These are phyloP conservation scores for Sugiyamaella chiloensis DNA, from an alignment of 805 yeast species.

Conservation along the genomic window DNA sequence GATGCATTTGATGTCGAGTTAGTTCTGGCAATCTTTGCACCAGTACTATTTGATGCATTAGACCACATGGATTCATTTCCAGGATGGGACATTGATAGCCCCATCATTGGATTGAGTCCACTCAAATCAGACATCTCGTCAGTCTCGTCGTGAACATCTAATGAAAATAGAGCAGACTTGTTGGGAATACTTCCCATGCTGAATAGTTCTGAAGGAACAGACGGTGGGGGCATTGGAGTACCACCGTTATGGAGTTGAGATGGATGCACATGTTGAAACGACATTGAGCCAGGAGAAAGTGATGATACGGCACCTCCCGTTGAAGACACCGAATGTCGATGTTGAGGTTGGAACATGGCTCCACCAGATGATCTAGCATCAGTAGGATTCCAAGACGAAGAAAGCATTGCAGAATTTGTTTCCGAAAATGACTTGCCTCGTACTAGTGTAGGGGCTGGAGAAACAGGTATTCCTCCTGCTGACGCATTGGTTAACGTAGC, in stretches of 20 bases:
- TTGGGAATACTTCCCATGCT: conserved; percentile 4
- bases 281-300: background rate
- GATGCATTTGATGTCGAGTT: conserved; percentile 19
- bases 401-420: conserved; percentile 1
- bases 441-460: background rate
- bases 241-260: conserved; percentile 12
- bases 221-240: conserved; percentile 6
- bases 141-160: conserved; percentile 7
- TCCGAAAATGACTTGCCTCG: background rate
- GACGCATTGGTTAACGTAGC: background rate
- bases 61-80: background rate
- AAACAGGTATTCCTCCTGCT: no score
- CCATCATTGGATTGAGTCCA: background rate
- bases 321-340: conserved; percentile 1
- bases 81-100: conserved; percentile 2
- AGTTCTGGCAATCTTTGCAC: conserved; percentile 17
- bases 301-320: background rate
- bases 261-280: conserved; percentile 15
- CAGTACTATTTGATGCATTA: background rate
- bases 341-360: conserved; percentile 4
- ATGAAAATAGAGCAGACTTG: conserved; percentile 10
- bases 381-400: background rate
- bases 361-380: background rate
- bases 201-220: conserved; percentile 5
- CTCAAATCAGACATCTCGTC: conserved; percentile 1